Conservation (phyloP, 2,329 filamentous ascomycete genomes). For the Zarea fungicola region DNA sequence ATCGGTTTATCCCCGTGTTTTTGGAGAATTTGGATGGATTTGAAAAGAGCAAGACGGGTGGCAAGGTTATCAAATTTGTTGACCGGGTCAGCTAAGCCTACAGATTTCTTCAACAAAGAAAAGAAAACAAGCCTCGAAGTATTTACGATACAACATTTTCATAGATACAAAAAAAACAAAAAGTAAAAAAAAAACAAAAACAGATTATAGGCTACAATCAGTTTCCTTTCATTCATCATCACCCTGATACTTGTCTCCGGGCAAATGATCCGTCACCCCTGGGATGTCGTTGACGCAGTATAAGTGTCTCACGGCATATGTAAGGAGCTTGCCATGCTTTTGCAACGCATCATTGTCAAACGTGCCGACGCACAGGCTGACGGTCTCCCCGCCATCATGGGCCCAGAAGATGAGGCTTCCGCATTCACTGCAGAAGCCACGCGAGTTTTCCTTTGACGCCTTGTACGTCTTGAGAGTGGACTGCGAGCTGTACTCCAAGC, state of each 20-base stretch:
- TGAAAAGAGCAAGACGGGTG: constrained; percentile 20
- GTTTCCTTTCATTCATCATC: constrained; percentile 12
- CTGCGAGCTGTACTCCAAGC: constrained; percentile 30
- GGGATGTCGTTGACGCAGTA: constrained; percentile 42
- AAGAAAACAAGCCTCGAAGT: too few species aligned
- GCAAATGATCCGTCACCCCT: constrained; percentile 42
- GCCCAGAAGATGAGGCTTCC: constrained; percentile 46
- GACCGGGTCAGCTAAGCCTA: neutral
- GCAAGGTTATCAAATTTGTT: constrained; percentile 25
- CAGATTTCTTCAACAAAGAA: neutral
- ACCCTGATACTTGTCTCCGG: constrained; percentile 21
- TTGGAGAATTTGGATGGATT: constrained; percentile 30
- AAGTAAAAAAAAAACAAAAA: neutral
- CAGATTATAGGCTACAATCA: too few species aligned
- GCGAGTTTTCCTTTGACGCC: constrained; percentile 34
- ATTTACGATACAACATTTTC: too few species aligned
- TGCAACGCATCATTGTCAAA: constrained; percentile 40
- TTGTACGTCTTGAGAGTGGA: constrained; percentile 34
- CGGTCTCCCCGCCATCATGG: constrained; percentile 21
- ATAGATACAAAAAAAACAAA: neutral
- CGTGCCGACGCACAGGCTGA: constrained; percentile 37
- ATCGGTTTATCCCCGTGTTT: constrained; percentile 28
- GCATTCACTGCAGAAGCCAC: constrained; percentile 45
- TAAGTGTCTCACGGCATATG: constrained; percentile 31
- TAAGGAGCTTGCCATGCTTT: constrained; percentile 35